phyloP scores from a whole-genome alignment of 2,329 filamentous ascomycete species.

The Acephala macrosclerotiorum region DNA sequence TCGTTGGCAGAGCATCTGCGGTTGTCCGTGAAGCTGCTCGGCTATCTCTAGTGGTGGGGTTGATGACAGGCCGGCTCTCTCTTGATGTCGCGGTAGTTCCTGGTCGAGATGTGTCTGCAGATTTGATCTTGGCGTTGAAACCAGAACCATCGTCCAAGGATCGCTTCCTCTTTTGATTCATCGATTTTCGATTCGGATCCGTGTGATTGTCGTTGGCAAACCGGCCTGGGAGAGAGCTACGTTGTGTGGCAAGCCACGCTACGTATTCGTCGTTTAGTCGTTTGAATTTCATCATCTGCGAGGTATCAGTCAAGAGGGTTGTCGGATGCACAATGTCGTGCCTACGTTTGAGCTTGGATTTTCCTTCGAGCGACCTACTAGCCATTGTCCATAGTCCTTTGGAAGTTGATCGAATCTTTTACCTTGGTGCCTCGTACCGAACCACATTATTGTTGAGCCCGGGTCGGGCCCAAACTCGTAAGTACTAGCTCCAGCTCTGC shows the following conservation, averaged over 20 bases:
- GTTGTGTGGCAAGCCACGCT: neutral
- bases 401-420: conserved; percentile 6
- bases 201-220: neutral
- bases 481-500: neutral
- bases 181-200: neutral
- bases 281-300: neutral
- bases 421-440: neutral
- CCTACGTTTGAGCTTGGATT: neutral
- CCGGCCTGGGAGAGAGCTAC: neutral
- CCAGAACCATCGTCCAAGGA: neutral
- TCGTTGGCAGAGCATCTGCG: neutral
- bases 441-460: neutral
- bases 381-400: neutral
- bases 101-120: neutral
- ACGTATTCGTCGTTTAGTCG: neutral
- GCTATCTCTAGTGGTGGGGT: no score
- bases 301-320: neutral
- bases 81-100: neutral
- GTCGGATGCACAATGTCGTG: neutral
- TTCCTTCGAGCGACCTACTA: neutral
- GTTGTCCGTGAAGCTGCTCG: neutral
- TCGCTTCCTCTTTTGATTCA: neutral
- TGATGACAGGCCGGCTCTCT: no score
- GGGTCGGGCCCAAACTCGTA: neutral
- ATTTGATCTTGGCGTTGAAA: neutral